Percentiles rank a stretch among this genome's conserved stretches.
Conservation (phyloP, 179 eudicot species). For the Dionaea muscipula region DNA sequence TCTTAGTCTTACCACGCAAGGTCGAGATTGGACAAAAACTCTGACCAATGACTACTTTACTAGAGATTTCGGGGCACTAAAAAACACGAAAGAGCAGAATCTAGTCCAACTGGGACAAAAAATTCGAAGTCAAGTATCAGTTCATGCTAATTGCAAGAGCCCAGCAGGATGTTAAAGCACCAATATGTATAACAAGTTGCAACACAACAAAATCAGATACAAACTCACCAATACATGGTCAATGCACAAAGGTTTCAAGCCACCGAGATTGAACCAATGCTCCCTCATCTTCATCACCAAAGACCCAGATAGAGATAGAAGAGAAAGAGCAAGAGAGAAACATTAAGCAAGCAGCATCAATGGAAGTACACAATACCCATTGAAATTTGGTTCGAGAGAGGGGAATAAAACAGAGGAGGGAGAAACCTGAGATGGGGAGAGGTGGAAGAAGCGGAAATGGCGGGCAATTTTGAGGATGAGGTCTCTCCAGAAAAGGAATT, state of each 20-base stretch:
- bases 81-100: too few species aligned
- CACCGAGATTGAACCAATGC: slow-evolving; percentile 63
- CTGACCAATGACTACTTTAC: too few species aligned
- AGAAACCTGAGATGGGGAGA: slow-evolving; percentile 39
- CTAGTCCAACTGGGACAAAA: too few species aligned
- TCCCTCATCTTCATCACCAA: slow-evolving; percentile 26
- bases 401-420: not conserved
- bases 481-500: slow-evolving; percentile 64
- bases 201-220: not conserved
- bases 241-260: slow-evolving; percentile 72
- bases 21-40: too few species aligned
- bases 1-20: too few species aligned
- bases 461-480: slow-evolving; percentile 55
- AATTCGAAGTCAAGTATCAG: too few species aligned
- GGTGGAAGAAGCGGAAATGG: slow-evolving; percentile 36
- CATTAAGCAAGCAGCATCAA: not conserved
- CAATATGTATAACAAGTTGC: not conserved
- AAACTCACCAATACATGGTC: slow-evolving; percentile 46
- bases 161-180: too few species aligned
- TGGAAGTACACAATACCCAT: not conserved
- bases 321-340: not conserved
- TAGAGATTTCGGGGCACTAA: too few species aligned
- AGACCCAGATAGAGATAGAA: not conserved
- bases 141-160: too few species aligned
- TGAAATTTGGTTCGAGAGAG: not conserved